Base-by-base conservation (phyloP, 805 yeast genomes). In the Novakomyces olei region DNA sequence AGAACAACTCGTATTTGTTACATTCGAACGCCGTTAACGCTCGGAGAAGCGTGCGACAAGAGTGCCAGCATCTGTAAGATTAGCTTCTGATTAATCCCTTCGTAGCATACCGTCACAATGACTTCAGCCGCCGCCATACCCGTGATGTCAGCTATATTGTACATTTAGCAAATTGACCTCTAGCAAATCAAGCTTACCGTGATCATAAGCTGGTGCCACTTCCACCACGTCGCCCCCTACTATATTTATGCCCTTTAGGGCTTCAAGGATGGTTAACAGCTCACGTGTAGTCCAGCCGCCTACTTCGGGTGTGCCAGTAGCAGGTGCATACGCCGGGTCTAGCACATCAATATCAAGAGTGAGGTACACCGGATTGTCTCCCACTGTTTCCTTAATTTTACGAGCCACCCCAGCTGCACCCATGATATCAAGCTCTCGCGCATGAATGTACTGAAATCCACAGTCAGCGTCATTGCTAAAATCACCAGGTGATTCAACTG, bases 201-300 rank as follows among this genome's bases (percentile, higher is more conserved):
- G 63, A 23, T 65, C 63, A 39, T 54, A 71, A 1, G 76, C 69
- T 3, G 79, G 78, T 26, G 71, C 53, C 3, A 72, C 78, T 48
- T 76, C 85, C 3, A 76, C 85, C 19, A 75, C 61, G 44, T 75
- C 88, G 10, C 74, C 79, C 15, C 85, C 85, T 3, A 75, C 69
- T 26, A 75, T 38, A 37, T 69, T 61, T 35, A 74, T 50, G 1
- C 67, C 69, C 29, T 66, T 69, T 14, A 76, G 50, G 1, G 66
- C 69, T 35, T 76, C 72, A 28, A 75, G n/a, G 18, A 27, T 27
- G 3, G 12, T 20, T n/a, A 8, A 9, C 8, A 27, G n/a, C 9
- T 27, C 30, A 41, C 85, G 57, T 1, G 73, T 55, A 9, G 69
- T 60, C 59, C 73, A 65, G 2, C 88, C 88, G 10, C 81, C 88